Percentiles rank a stretch among this genome's conserved stretches.
These are phyloP conservation scores for Streptanthus diversifolius DNA, from an alignment of 345 rosid genomes.

Conservation along the genomic window DNA sequence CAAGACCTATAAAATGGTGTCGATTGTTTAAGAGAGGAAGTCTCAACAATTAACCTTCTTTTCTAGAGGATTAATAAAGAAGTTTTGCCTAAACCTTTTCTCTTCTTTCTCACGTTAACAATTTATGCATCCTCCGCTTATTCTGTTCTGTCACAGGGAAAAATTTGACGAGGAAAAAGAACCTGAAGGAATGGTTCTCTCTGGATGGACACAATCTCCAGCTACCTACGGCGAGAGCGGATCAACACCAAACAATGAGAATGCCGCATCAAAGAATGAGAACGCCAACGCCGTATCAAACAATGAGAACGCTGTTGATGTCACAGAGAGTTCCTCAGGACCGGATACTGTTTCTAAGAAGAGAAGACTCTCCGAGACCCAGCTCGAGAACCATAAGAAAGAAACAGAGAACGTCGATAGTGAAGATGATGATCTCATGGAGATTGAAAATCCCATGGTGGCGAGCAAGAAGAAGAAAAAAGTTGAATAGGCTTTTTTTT, in stretches of 20 bases:
- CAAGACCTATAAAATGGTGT: too few relatives aligned
- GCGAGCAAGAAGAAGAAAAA: slow-evolving; percentile 50
- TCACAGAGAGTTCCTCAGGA: slow-evolving; percentile 39
- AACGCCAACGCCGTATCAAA: slow-evolving; percentile 43
- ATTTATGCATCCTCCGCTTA: background rate
- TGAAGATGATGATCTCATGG: slow-evolving; percentile 52
- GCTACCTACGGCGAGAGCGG: slow-evolving; percentile 50
- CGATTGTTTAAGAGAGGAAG: too few relatives aligned
- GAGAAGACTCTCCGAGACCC: slow-evolving; percentile 46
- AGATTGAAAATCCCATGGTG: slow-evolving; percentile 50
- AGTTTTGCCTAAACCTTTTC: too few relatives aligned
- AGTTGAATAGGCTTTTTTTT: slow-evolving; percentile 33
- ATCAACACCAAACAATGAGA: slow-evolving; percentile 47
- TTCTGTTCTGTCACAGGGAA: slow-evolving; percentile 47
- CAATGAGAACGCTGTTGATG: slow-evolving; percentile 29
- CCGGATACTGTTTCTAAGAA: slow-evolving; percentile 43
- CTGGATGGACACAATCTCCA: slow-evolving; percentile 76
- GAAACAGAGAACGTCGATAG: slow-evolving; percentile 39
- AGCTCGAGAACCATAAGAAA: slow-evolving; percentile 19
- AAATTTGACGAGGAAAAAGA: slow-evolving; percentile 94
- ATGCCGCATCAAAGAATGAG: too few relatives aligned
- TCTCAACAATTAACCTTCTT: too few relatives aligned
- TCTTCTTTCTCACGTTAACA: too few relatives aligned
- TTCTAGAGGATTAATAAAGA: too few relatives aligned
- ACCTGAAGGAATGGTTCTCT: slow-evolving; percentile 93